Evolutionary conservation across 495 filamentous ascomycete species (phyloP), one percentile per base, ranked within the genome.

Genomic region (Hypoxylon intermedium): DNA sequence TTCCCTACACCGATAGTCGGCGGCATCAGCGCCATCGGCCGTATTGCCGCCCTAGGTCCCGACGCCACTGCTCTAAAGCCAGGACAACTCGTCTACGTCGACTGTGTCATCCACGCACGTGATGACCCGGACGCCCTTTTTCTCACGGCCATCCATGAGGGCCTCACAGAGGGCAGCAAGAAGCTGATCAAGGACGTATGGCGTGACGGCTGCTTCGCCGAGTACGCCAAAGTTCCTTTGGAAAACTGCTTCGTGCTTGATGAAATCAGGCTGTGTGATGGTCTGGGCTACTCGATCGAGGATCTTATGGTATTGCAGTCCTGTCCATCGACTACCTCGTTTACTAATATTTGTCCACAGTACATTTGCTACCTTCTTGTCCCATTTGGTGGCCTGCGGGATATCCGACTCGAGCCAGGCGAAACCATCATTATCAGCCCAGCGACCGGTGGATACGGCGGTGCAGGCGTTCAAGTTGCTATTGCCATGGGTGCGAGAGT

Each of bases 401-500:
- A 75, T 18, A 77, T 83, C n/a, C 62, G 74, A 7, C 53, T 88
- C 0, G 68, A 77, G 60, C 69, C 82, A 0, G 83, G 83, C 7
- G 79, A 86, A 58, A 75, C 73, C 0, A 65, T 86, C 11, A 72
- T 86, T 47, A 63, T 85, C 5, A 71, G 71, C 0, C 83, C 83
- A 0, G 82, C 81, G 0, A 85, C 81, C 0, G 82, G 80, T 0
- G 51, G 50, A 2, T 86, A 73, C 49, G 75, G 80, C 2, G 74
- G 80, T 7, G 74, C 72, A 0, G 79, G 77, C 4, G 79, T 83
- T 0, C 52, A 67, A 1, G 65, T 77, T 6, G 82, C 83, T 0
- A 54, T 79, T 0, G 78, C 79, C 2, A 75, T 84, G 69, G 83
- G 83, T 0, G 79, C 78, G 5, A 75, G 67, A 0, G 82, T 86